Base-by-base conservation (phyloP, 495 filamentous ascomycete genomes). In the Parachaetomium inaequale region DNA sequence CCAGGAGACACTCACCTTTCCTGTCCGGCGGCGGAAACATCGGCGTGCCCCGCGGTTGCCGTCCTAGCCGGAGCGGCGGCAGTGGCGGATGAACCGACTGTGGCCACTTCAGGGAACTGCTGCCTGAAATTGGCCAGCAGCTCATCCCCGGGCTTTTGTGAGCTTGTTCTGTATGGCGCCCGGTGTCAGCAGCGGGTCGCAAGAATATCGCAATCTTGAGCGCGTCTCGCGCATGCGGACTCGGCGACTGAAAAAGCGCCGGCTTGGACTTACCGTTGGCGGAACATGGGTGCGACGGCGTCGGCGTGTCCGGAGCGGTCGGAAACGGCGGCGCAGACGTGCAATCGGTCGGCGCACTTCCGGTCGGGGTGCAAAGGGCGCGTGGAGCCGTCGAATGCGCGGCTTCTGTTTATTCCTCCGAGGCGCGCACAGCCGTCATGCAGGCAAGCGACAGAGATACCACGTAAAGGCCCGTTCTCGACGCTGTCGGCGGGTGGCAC, bases 71-170 rank as follows among this genome's bases (percentile, higher is more conserved):
- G 64, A 15, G 65, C 69, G 19, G 70, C 70, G 14, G 75, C 53
- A 15, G 66, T 50, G 26, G 74, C 55, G 40, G 74, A 59, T 47
- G 78, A 70, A 42, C 72, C 67, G 45, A 71, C 72, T 19, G 75
- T 66, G 47, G 67, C 67, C 43, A 92, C 78, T 69, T 91, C 82
- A 58, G 89, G 85, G 67, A 93, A 96, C 59, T 81, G 85, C 61
- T 88, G 85, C 70, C 88, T 88, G 79, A 96, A 96, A 76, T 83
- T 85, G 70, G 82, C 87, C 78, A 93, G 86, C 66, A 96, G 83
- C 63, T 93, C 91, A 66, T 90, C 87, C 68, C 83, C 86, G 43
- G 92, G 92, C 79, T 96, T 96, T 75, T 92, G 92, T 47, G 89
- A 85, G 68, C 86, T 92, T 67, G 85, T 90, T 67, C 91, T 95